Conservation (phyloP, 139 green algal species). For the Chlamydomonas sphaeroides region DNA sequence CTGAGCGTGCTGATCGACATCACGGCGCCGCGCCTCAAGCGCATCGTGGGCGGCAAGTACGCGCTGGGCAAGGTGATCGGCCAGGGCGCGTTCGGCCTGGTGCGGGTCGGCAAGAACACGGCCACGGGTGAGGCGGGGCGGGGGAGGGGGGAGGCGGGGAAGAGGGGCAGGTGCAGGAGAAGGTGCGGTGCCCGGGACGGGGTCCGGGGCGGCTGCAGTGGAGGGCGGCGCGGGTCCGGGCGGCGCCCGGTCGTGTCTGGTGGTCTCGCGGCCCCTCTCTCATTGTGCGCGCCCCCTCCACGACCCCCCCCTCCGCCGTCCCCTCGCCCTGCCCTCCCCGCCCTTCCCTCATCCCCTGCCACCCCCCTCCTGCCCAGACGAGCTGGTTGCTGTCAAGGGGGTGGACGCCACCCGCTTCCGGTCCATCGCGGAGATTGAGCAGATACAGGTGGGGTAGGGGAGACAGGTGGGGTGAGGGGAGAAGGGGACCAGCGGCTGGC, state of each 20-base stretch:
- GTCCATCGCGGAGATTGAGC: constrained; percentile 77
- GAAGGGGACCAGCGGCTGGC: too few relatives aligned
- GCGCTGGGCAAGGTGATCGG: constrained; percentile 68
- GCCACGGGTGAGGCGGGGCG: constrained; percentile 50
- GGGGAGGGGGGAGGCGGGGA: neutral
- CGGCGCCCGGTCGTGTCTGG: too few relatives aligned
- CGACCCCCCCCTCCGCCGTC: too few relatives aligned
- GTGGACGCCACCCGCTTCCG: constrained; percentile 74
- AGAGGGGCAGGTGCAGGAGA: neutral
- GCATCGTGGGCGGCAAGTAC: constrained; percentile 66
- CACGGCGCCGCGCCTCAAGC: constrained; percentile 46
- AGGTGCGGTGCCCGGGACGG: too few relatives aligned
- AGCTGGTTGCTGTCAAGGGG: constrained; percentile 79
- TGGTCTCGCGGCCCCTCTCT: too few relatives aligned
- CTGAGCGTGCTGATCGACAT: constrained; percentile 68
- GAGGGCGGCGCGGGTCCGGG: too few relatives aligned
- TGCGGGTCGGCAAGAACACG: constrained; percentile 64
- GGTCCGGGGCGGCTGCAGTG: too few relatives aligned
- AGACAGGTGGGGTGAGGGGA: too few relatives aligned
- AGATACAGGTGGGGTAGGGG: too few relatives aligned
- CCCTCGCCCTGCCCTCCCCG: too few relatives aligned
- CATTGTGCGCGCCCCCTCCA: too few relatives aligned
- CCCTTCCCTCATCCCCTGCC: neutral
- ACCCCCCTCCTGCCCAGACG: constrained; percentile 51
- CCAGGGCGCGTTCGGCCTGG: constrained; percentile 68